Evolutionary conservation across 1,284 basidiomycete genomes (phyloP).

Genomic region (Fomitopsis schrenkii): DNA sequence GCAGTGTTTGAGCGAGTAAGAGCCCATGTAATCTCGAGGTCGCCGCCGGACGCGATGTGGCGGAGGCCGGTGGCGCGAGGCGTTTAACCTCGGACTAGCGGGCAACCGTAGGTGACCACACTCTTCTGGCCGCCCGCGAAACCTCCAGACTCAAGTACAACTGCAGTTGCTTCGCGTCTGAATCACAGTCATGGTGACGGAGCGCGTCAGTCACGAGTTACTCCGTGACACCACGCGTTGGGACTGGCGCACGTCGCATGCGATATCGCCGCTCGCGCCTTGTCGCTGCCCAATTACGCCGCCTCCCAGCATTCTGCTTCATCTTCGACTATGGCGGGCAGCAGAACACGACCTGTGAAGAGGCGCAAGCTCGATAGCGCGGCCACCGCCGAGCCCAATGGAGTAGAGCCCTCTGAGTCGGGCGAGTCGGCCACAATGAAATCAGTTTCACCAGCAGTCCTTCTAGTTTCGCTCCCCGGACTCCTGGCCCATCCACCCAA

Average conservation of each 20-base stretch:
- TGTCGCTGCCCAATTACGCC: neutral
- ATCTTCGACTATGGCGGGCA: neutral
- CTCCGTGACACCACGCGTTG: neutral
- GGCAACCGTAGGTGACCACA: no score
- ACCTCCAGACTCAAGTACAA: no score
- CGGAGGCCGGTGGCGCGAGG: no score
- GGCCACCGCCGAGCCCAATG: neutral
- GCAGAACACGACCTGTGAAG: neutral
- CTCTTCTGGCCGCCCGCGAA: no score
- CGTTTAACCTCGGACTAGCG: no score
- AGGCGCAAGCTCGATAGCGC: neutral
- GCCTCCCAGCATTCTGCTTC: neutral
- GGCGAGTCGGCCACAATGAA: constrained; percentile 10
- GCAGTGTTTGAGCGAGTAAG: no score
- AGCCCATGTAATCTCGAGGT: no score
- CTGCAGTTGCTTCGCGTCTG: no score
- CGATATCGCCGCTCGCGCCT: neutral
- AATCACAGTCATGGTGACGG: neutral
- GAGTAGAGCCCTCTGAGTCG: neutral
- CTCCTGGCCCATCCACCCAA: constrained; percentile 59
- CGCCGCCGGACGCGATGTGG: no score
- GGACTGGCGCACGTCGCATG: neutral
- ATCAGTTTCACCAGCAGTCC: constrained; percentile 41
- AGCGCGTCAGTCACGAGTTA: neutral
- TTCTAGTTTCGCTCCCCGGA: constrained; percentile 57